Evolutionary conservation across 352 stramenopile species (phyloP).

Genomic region (Blastocystis hominis): DNA sequence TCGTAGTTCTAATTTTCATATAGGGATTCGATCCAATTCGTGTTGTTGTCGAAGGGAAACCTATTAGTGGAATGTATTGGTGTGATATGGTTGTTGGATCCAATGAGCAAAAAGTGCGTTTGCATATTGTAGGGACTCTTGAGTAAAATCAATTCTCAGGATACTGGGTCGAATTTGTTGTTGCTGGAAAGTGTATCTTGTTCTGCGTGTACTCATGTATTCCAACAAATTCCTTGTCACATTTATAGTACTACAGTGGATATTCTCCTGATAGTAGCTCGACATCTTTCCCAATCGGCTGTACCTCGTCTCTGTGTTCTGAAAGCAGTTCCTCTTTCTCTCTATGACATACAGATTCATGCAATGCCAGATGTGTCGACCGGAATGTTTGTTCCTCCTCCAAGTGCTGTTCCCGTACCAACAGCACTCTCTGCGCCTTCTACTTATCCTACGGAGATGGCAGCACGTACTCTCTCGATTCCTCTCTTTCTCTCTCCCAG

Average conservation of each 20-base stretch:
- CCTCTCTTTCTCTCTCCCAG: neutral
- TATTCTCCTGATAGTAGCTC: neutral
- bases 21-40: slow-evolving; percentile 4
- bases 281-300: neutral
- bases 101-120: neutral
- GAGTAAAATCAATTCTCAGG: neutral
- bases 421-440: slow-evolving; percentile 11
- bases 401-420: neutral
- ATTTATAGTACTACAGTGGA: neutral
- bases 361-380: neutral
- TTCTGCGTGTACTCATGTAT: neutral
- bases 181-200: neutral
- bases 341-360: neutral
- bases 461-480: neutral
- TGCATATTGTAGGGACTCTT: neutral
- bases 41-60: neutral
- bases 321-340: neutral
- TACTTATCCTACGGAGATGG: slow-evolving; percentile 6
- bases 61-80: slow-evolving; percentile 5
- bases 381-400: neutral
- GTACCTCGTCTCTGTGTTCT: neutral
- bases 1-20: neutral
- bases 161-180: slow-evolving; percentile 29
- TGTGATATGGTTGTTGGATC: slow-evolving; percentile 3
- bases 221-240: neutral